These are phyloP conservation scores for Oryza glaberrima DNA, from an alignment of 176 grass and related monocot species.

Conservation along the genomic window DNA sequence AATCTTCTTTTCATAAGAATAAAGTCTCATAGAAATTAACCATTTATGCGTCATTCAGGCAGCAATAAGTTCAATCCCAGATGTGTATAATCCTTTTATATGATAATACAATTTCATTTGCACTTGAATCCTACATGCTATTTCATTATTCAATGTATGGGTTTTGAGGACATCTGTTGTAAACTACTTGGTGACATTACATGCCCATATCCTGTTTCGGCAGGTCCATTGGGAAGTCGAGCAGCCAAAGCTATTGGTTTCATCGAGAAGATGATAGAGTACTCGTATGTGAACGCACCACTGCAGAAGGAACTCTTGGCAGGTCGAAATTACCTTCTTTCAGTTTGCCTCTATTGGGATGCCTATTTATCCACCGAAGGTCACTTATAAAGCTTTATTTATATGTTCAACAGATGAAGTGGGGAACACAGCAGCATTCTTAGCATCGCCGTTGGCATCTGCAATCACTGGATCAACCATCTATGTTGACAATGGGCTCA, in stretches of 20 bases:
- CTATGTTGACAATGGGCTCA: slow-evolving; percentile 90
- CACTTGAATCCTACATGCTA: background rate
- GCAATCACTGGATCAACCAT: slow-evolving; percentile 82
- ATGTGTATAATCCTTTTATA: background rate
- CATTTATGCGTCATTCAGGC: slow-evolving; percentile 1
- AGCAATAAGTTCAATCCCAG: background rate
- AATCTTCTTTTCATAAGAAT: slow-evolving; percentile 6
- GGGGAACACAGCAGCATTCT: slow-evolving; percentile 75
- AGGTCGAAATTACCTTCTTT: slow-evolving; percentile 37
- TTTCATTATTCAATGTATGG: background rate
- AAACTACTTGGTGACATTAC: background rate
- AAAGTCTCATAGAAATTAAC: background rate
- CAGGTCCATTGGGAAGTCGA: slow-evolving; percentile 87
- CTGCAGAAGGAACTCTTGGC: slow-evolving; percentile 86
- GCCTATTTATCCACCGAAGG: background rate
- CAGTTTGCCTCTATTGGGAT: background rate
- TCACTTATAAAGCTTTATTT: background rate
- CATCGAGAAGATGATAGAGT: slow-evolving; percentile 91
- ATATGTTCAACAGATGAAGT: slow-evolving; percentile 66
- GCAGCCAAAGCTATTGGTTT: slow-evolving; percentile 93
- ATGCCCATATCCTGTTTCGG: background rate
- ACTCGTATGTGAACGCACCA: slow-evolving; percentile 78
- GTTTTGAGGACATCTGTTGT: background rate
- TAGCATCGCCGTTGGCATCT: slow-evolving; percentile 76
- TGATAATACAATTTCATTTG: background rate